Conservation (phyloP, 2,329 filamentous ascomycete genomes). For the Penicillium vulpinum region DNA sequence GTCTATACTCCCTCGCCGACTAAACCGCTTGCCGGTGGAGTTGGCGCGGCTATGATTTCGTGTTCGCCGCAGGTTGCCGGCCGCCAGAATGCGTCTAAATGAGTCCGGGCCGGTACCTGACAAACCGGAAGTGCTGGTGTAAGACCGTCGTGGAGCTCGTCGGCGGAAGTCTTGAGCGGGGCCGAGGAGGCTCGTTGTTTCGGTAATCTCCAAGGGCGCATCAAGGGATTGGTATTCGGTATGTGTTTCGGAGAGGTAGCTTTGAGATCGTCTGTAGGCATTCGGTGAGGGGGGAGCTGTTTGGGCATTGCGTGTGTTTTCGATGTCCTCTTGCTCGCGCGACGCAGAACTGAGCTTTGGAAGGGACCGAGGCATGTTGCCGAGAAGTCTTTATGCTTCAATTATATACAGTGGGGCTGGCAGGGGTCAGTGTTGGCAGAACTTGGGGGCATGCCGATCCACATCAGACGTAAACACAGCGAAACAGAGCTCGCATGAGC, state of each 20-base stretch:
- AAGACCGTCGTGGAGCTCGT: slow-evolving; percentile 34
- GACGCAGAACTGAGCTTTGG: slow-evolving; percentile 24
- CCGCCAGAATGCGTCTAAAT: slow-evolving; percentile 36
- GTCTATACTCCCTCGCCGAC: slow-evolving; percentile 56
- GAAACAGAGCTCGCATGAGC: neutral
- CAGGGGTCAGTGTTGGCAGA: slow-evolving; percentile 4
- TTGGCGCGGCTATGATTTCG: slow-evolving; percentile 52
- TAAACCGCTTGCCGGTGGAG: slow-evolving; percentile 53
- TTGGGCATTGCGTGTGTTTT: slow-evolving; percentile 17
- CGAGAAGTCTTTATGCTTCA: slow-evolving; percentile 9
- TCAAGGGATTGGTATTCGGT: slow-evolving; percentile 35
- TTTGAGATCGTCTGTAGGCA: slow-evolving; percentile 32
- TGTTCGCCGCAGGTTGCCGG: slow-evolving; percentile 41
- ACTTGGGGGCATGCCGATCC: slow-evolving; percentile 2
- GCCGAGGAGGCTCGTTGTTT: slow-evolving; percentile 40
- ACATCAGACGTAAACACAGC: neutral
- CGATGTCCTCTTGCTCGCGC: slow-evolving; percentile 16
- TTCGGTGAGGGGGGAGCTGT: slow-evolving; percentile 42
- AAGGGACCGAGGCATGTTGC: slow-evolving; percentile 35
- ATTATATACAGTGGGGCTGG: neutral
- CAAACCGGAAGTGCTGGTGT: slow-evolving; percentile 38
- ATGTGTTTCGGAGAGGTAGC: slow-evolving; percentile 34
- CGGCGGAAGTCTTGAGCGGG: slow-evolving; percentile 18
- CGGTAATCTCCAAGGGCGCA: slow-evolving; percentile 30
- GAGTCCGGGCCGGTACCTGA: slow-evolving; percentile 38